phyloP scores from a whole-genome alignment of 176 grass and related monocot species.

The Juncus effusus region DNA sequence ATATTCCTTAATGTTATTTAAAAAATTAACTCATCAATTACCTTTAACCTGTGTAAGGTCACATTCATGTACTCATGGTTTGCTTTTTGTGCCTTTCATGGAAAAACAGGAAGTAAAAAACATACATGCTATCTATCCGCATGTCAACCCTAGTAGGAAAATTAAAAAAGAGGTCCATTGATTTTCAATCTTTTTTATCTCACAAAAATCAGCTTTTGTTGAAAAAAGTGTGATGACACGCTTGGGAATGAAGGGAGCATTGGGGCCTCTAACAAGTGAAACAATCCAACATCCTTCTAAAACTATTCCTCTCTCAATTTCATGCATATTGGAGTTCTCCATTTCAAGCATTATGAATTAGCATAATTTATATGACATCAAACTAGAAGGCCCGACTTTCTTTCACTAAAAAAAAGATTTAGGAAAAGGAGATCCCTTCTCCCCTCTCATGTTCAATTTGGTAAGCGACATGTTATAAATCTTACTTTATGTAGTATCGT shows the following conservation, averaged over 20 bases:
- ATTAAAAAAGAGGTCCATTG: conserved; percentile 2
- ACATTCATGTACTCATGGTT: conserved; percentile 22
- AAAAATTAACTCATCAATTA: too few species aligned
- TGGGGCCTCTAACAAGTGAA: conserved; percentile 26
- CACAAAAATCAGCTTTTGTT: conserved; percentile 28
- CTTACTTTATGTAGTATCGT: too few species aligned
- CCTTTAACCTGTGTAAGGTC: conserved; percentile 8
- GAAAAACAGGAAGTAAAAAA: conserved; percentile 35
- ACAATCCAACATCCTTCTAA: conserved; percentile 15
- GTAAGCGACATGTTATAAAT: too few species aligned
- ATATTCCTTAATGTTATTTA: too few species aligned
- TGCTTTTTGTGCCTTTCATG: conserved; percentile 26
- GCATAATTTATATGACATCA: too few species aligned
- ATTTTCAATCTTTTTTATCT: conserved; percentile 1
- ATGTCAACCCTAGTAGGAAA: conserved; percentile 37
- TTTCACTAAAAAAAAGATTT: too few species aligned
- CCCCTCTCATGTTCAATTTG: too few species aligned
- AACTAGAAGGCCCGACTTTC: too few species aligned
- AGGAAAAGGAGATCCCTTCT: too few species aligned
- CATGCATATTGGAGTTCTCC: neutral
- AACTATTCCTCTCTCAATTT: conserved; percentile 6
- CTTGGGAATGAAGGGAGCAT: conserved; percentile 44
- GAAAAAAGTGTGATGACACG: conserved; percentile 42
- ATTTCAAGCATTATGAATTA: neutral
- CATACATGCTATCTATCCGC: conserved; percentile 14